Conservation (phyloP, 257 asterid genomes). For the Jasminum sambac region DNA sequence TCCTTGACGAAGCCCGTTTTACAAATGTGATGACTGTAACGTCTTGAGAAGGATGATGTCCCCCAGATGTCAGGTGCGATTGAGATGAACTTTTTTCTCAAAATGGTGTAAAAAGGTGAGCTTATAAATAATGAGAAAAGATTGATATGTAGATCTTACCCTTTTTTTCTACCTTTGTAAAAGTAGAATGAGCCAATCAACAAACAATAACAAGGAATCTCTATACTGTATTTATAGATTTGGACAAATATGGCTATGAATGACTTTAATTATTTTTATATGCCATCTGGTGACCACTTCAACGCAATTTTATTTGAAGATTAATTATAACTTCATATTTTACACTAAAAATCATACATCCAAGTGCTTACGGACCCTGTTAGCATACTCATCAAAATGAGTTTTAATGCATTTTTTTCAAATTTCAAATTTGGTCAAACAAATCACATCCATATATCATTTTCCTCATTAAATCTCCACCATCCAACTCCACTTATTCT, state of each 20-base stretch:
- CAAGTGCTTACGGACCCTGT: too few relatives aligned
- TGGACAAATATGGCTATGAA: not conserved
- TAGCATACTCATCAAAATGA: too few relatives aligned
- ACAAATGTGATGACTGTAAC: not conserved
- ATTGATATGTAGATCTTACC: conserved; percentile 24
- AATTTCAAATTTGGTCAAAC: too few relatives aligned
- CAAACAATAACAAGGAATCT: not conserved
- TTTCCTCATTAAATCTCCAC: too few relatives aligned
- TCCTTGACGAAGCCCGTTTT: too few relatives aligned
- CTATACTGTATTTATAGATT: not conserved
- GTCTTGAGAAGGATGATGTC: not conserved
- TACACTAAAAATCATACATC: not conserved
- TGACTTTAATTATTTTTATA: not conserved
- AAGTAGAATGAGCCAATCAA: conserved; percentile 17
- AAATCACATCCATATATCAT: too few relatives aligned
- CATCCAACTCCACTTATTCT: too few relatives aligned
- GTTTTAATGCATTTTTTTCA: too few relatives aligned
- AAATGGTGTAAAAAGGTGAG: conserved; percentile 34
- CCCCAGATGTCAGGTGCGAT: conserved; percentile 18
- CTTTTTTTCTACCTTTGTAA: conserved; percentile 26
- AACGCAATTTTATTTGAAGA: conserved; percentile 11
- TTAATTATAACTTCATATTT: not conserved
- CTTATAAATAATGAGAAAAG: conserved; percentile 32
- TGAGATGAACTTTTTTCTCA: conserved; percentile 19
- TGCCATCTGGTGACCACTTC: conserved; percentile 21